Percentiles rank a stretch among this genome's conserved stretches.
These are phyloP conservation scores for Silene coronaria DNA, from an alignment of 179 eudicot species.

Conservation along the genomic window DNA sequence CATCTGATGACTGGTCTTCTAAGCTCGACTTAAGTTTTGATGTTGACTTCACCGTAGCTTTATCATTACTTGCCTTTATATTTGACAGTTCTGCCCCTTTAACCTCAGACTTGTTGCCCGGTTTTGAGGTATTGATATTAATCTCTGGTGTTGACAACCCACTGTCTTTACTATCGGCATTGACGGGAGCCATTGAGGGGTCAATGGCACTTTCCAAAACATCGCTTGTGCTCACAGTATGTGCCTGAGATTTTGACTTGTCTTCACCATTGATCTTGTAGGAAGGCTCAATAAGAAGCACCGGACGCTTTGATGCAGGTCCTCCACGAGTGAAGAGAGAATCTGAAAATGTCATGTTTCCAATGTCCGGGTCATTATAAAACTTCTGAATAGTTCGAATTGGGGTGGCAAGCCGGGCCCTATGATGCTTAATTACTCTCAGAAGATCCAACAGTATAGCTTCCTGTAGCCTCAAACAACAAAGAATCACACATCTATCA, in stretches of 20 bases:
- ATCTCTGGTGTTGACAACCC: constrained; percentile 29
- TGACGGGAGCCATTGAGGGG: constrained; percentile 29
- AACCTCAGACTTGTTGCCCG: constrained; percentile 30
- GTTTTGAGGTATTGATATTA: constrained; percentile 26
- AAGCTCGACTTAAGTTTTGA: constrained; percentile 22
- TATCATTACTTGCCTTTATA: constrained; percentile 14
- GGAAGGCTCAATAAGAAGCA: constrained; percentile 66
- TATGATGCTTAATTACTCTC: constrained; percentile 76
- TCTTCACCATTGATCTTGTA: constrained; percentile 80
- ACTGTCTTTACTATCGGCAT: constrained; percentile 34
- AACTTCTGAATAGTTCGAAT: constrained; percentile 77
- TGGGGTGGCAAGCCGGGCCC: constrained; percentile 91
- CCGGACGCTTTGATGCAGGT: constrained; percentile 50
- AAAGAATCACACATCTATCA: constrained; percentile 7
- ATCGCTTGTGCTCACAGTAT: constrained; percentile 32
- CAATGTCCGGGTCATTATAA: constrained; percentile 47
- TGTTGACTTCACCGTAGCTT: constrained; percentile 17
- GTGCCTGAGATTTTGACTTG: constrained; percentile 54
- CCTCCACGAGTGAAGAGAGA: constrained; percentile 41
- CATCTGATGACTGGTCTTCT: constrained; percentile 16
- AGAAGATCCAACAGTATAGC: constrained; percentile 80
- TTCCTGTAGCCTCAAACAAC: constrained; percentile 49
- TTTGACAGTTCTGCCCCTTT: constrained; percentile 28
- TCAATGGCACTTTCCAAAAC: constrained; percentile 40
- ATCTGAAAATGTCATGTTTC: constrained; percentile 47